These are phyloP conservation scores for Solanum appendiculatum DNA, from an alignment of 257 asterid species.

Conservation along the genomic window DNA sequence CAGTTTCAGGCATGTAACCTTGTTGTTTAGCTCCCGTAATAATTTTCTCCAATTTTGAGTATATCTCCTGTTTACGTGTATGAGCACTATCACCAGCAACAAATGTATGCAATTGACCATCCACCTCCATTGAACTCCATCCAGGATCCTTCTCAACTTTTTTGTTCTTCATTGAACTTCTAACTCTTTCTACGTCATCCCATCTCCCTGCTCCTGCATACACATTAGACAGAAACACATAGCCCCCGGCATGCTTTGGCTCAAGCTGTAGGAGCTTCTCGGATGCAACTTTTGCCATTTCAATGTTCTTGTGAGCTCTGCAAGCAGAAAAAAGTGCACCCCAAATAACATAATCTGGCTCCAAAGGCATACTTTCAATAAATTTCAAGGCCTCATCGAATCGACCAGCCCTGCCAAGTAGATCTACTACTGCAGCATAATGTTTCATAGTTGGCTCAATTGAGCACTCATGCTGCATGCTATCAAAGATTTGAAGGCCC, in stretches of 20 bases:
- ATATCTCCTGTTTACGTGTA: slow-evolving; percentile 10
- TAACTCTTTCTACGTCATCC: slow-evolving; percentile 34
- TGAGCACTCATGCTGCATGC: slow-evolving; percentile 19
- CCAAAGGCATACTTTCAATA: slow-evolving; percentile 18
- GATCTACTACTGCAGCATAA: slow-evolving; percentile 27
- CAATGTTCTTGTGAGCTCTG: slow-evolving; percentile 29
- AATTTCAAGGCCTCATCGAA: slow-evolving; percentile 25
- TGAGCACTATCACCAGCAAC: slow-evolving; percentile 29
- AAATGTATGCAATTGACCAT: slow-evolving; percentile 24
- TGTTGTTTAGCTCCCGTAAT: slow-evolving; percentile 12
- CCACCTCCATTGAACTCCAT: slow-evolving; percentile 36
- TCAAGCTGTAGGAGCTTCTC: slow-evolving; percentile 24
- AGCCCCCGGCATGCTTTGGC: slow-evolving; percentile 32
- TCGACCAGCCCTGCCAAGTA: slow-evolving; percentile 32
- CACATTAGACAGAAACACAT: slow-evolving; percentile 28
- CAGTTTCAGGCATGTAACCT: slow-evolving; percentile 30
- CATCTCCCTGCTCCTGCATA: slow-evolving; percentile 26
- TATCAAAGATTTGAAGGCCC: slow-evolving; percentile 23
- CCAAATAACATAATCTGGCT: slow-evolving; percentile 32
- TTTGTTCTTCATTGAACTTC: slow-evolving; percentile 23
- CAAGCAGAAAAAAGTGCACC: slow-evolving; percentile 39
- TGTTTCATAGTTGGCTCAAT: slow-evolving; percentile 29
- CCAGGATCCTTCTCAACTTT: slow-evolving; percentile 32
- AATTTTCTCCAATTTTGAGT: slow-evolving; percentile 21
- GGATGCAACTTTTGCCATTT: slow-evolving; percentile 23